Base-by-base conservation (phyloP, 345 rosid genomes). In the Bruguiera sexangula region DNA sequence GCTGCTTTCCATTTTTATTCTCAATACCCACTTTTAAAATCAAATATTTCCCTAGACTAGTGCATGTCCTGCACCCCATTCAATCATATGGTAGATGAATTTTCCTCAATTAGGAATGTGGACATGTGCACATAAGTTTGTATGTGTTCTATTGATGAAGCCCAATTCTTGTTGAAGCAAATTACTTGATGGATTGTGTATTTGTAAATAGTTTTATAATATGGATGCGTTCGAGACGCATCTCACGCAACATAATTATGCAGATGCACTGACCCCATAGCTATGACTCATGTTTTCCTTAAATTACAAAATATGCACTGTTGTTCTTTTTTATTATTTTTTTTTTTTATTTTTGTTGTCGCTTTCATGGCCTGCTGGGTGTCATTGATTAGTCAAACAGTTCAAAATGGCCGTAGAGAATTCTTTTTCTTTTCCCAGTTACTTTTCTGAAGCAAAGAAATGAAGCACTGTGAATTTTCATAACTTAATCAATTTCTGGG, bases 1-100 rank as follows among this genome's bases (percentile, higher is more conserved):
- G 76, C 56, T 77, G 81, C 76, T 72, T 65, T 77, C 72, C 39
- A 43, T 34, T 55, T 22, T 62, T 69, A 51, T 66, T 48, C 52
- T 31, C 63, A 37, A 50, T 37, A 22, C 37, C 27, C 24, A 8
- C 60, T 20, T 56, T 56, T 8, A 24, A 56, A 55, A 32, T 63
- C 11, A 53, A 64, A 60, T 65, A 19, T 58, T 37, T 69, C 54
- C 52, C 1, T 19, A 7, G 18, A 27, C 24, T 3, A 24, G 18
- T 56, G 30, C 15, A 6, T 24, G 24, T 22, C 16, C 50, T 3
- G 48, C 48, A 13, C 13, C 13, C 48, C 48, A 43, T 11, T 43
- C 46, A 10, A 39, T 39, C 15, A 39, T 10, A 51, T 27, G 34
- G 53, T 36, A 37, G 21, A 60, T 66, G 46, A 29, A 27, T 50